Percentiles rank a stretch among this genome's conserved stretches.
Conservation (phyloP, 2,329 filamentous ascomycete species). For the Fusarium humuli region DNA sequence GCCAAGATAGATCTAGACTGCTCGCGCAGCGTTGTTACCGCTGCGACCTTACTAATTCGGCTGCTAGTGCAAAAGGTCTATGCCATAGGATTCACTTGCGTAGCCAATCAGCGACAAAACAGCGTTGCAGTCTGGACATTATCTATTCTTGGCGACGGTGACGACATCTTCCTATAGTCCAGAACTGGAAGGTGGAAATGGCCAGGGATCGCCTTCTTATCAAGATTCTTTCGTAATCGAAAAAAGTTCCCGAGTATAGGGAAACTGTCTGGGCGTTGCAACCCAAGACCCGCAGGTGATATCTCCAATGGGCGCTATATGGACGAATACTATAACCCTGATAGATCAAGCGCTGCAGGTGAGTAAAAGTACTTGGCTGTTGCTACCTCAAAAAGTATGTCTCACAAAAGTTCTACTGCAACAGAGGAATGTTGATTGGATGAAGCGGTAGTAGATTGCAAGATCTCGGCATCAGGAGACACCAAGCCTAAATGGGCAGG, state of each 20-base stretch:
- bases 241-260: background rate
- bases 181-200: slow-evolving; percentile 28
- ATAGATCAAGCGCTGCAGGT: background rate
- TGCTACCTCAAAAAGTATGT: background rate
- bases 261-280: background rate
- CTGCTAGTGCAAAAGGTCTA: background rate
- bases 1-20: background rate
- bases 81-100: background rate
- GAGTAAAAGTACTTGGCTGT: background rate
- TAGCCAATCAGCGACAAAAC: slow-evolving; percentile 1
- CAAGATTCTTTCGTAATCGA: background rate
- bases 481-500: slow-evolving; percentile 24
- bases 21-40: background rate
- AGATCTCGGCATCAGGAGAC: background rate
- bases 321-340: background rate
- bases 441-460: background rate
- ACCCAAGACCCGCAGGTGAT: background rate
- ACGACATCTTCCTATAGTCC: slow-evolving; percentile 2
- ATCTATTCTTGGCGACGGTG: slow-evolving; percentile 29
- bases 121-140: slow-evolving; percentile 9
- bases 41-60: background rate
- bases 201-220: background rate
- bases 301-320: background rate
- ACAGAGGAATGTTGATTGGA: background rate
- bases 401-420: slow-evolving; percentile 23